Conservation (phyloP, 2,329 filamentous ascomycete species). For the Fusarium nodosum region DNA sequence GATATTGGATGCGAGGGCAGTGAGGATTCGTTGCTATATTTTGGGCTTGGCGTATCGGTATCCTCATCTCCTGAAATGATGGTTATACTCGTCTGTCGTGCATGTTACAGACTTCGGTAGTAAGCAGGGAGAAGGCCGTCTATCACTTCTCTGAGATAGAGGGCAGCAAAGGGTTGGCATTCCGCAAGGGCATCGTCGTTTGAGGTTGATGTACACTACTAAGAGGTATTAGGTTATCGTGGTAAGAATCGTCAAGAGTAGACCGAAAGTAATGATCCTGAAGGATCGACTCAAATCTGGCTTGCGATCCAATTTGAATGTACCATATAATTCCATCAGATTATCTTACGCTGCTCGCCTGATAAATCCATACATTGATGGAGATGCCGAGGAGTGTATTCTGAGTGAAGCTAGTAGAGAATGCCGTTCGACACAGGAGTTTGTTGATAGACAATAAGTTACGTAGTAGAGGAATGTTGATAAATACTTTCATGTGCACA, state of each 20-base stretch:
- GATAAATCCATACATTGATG: background rate
- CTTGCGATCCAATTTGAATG: background rate
- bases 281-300: background rate
- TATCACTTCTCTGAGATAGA: background rate
- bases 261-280: background rate
- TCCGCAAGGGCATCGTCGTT: no score
- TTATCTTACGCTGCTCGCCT: background rate
- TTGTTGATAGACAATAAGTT: background rate
- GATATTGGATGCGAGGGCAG: accelerated
- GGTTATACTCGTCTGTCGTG: background rate
- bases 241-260: background rate
- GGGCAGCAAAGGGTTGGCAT: no score
- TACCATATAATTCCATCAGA: background rate
- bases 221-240: background rate
- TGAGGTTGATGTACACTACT: background rate
- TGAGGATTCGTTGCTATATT: accelerated
- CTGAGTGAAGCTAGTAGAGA: background rate
- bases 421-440: background rate
- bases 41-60: no score
- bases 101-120: background rate
- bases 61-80: background rate
- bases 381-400: background rate
- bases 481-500: no score
- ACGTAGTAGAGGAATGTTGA: background rate
- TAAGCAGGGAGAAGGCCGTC: background rate